phyloP scores from a whole-genome alignment of 371 early-diverging fungal species.

The Umbelopsis sp. region DNA sequence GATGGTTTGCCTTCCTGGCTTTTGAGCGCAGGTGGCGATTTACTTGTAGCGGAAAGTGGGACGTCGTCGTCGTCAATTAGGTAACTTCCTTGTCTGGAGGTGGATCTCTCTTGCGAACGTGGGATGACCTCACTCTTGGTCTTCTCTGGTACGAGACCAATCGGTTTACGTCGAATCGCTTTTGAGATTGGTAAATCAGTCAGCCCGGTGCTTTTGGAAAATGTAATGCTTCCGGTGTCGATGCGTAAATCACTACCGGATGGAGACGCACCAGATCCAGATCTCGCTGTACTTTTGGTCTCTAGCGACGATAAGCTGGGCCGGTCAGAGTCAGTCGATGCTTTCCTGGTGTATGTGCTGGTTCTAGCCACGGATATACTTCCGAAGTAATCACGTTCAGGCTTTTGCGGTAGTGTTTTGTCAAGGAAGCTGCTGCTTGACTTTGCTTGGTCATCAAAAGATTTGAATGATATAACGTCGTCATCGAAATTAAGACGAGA shows the following conservation, averaged over 20 bases:
- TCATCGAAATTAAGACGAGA: slow-evolving; percentile 4
- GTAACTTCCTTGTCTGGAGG: background rate
- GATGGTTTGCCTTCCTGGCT: background rate
- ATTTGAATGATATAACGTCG: background rate
- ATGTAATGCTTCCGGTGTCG: background rate
- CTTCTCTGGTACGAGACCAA: slow-evolving; percentile 8
- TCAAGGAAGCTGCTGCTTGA: background rate
- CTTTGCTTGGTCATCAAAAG: background rate
- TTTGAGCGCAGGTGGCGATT: background rate
- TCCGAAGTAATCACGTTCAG: background rate
- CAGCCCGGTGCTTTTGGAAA: slow-evolving; percentile 3
- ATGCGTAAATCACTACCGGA: background rate
- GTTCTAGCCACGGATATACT: background rate
- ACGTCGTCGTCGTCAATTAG: slow-evolving; percentile 8
- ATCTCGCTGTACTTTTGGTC: no score
- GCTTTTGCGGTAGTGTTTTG: background rate
- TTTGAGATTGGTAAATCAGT: background rate
- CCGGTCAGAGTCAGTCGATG: background rate
- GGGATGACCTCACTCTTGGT: slow-evolving; percentile 3
- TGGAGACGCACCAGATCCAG: background rate
- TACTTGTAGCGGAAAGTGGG: background rate
- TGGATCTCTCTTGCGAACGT: background rate
- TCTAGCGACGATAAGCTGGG: background rate
- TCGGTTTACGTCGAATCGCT: background rate
- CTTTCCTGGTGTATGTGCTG: background rate